phyloP scores from a whole-genome alignment of 345 rosid species.

The Gossypium raimondii region DNA sequence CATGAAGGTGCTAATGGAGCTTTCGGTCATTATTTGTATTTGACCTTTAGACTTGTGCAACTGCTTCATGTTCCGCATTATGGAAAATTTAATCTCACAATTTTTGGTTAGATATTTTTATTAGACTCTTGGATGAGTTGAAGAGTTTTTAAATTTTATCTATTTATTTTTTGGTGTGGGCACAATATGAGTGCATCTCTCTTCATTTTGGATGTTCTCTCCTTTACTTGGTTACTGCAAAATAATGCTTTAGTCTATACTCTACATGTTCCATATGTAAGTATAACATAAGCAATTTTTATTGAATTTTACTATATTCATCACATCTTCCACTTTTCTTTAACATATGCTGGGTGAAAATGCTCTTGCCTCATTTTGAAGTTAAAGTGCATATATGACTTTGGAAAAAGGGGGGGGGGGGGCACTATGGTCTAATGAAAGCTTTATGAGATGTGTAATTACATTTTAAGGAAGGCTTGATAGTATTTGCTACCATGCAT shows the following conservation, averaged over 20 bases:
- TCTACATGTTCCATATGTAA: not conserved
- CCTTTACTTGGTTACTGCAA: not conserved
- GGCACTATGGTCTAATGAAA: not conserved
- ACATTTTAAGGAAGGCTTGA: not conserved
- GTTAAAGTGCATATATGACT: not conserved
- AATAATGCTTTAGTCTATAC: not conserved
- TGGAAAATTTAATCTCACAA: not conserved
- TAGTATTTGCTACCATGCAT: not conserved
- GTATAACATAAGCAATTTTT: not conserved
- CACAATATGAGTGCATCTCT: not conserved
- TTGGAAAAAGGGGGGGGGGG: not conserved
- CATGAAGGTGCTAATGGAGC: not conserved
- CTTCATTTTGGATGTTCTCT: constrained; percentile 4
- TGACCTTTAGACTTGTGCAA: not conserved
- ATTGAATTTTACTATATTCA: not conserved
- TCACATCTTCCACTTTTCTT: not conserved
- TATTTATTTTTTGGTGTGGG: not conserved
- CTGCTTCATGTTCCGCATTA: not conserved
- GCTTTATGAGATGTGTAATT: not conserved
- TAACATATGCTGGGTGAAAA: not conserved
- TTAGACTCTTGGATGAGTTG: not conserved
- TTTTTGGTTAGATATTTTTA: not conserved
- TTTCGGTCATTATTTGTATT: not conserved
- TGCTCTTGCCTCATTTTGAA: not conserved
- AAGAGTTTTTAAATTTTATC: not conserved